Evolutionary conservation across 345 rosid species (phyloP).

Genomic region (Sapria himalayana): DNA sequence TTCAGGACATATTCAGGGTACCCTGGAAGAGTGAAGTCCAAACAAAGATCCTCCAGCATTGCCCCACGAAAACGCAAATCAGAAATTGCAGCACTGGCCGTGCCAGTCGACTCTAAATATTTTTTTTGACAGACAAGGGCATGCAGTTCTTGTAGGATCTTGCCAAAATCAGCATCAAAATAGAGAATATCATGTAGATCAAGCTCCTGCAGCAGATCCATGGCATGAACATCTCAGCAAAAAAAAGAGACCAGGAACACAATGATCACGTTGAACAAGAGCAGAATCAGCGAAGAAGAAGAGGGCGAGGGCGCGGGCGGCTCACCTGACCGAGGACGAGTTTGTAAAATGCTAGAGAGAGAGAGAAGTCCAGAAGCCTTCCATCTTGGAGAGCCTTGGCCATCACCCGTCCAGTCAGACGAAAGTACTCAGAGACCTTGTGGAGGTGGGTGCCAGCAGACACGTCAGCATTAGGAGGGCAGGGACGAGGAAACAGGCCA

Average conservation of each 20-base stretch:
- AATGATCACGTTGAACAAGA: constrained; percentile 1
- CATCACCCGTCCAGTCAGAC: constrained; percentile 86
- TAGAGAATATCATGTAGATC: constrained; percentile 71
- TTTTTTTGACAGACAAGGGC: constrained; percentile 64
- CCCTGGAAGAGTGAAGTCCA: constrained; percentile 90
- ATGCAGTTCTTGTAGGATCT: constrained; percentile 60
- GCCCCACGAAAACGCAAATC: constrained; percentile 43
- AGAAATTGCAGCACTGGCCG: constrained; percentile 16
- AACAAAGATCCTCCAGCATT: constrained; percentile 58
- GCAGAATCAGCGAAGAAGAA: not conserved
- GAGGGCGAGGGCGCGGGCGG: not conserved
- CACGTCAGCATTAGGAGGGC: constrained; percentile 52
- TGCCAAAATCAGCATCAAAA: constrained; percentile 78
- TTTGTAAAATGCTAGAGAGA: constrained; percentile 70
- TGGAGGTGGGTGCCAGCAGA: constrained; percentile 58
- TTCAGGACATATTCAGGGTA: constrained; percentile 69
- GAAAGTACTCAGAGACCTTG: constrained; percentile 65
- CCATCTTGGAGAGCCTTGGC: constrained; percentile 99
- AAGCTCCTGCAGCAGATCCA: constrained; percentile 50
- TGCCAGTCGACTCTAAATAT: constrained; percentile 29
- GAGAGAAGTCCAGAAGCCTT: constrained; percentile 71
- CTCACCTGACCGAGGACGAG: constrained; percentile 83
- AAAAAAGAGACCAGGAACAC: not conserved
- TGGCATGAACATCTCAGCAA: not conserved
- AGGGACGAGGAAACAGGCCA: constrained; percentile 88